Evolutionary conservation across 2,329 filamentous ascomycete genomes (phyloP).

Genomic region (Cadophora sp.): DNA sequence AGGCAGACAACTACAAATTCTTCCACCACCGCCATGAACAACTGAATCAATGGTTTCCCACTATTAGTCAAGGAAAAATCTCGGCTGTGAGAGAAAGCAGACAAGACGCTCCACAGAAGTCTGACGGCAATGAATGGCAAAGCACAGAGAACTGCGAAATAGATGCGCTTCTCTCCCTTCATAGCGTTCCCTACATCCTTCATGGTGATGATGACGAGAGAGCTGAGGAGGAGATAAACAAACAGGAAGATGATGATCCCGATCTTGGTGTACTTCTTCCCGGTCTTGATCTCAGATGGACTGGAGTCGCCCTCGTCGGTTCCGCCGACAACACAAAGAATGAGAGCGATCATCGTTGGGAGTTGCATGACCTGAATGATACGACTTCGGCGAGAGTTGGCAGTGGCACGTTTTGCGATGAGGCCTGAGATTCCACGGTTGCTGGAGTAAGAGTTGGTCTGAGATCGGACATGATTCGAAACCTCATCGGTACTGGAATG

Average conservation of each 20-base stretch:
- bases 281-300: slow-evolving; percentile 31
- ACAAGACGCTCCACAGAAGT: slow-evolving; percentile 44
- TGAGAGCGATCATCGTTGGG: slow-evolving; percentile 40
- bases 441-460: slow-evolving; percentile 11
- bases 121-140: slow-evolving; percentile 45
- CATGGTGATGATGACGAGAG: slow-evolving; percentile 36
- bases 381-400: slow-evolving; percentile 39
- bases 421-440: slow-evolving; percentile 15
- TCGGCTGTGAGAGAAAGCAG: slow-evolving; percentile 37
- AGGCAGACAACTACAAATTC: slow-evolving; percentile 44
- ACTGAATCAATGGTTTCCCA: slow-evolving; percentile 38
- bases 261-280: slow-evolving; percentile 37
- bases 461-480: slow-evolving; percentile 31
- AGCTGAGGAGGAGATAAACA: slow-evolving; percentile 38
- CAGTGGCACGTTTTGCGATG: slow-evolving; percentile 31
- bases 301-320: slow-evolving; percentile 31
- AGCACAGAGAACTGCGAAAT: slow-evolving; percentile 41
- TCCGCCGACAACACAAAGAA: slow-evolving; percentile 44
- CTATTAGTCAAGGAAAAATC: slow-evolving; percentile 39
- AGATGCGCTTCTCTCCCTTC: slow-evolving; percentile 42
- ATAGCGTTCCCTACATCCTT: slow-evolving; percentile 39
- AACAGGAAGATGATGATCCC: slow-evolving; percentile 43
- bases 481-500: slow-evolving; percentile 34
- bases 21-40: slow-evolving; percentile 45
- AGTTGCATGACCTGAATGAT: slow-evolving; percentile 41